Base-by-base conservation (phyloP, 2,329 filamentous ascomycete genomes). In the Venturia pyrina region DNA sequence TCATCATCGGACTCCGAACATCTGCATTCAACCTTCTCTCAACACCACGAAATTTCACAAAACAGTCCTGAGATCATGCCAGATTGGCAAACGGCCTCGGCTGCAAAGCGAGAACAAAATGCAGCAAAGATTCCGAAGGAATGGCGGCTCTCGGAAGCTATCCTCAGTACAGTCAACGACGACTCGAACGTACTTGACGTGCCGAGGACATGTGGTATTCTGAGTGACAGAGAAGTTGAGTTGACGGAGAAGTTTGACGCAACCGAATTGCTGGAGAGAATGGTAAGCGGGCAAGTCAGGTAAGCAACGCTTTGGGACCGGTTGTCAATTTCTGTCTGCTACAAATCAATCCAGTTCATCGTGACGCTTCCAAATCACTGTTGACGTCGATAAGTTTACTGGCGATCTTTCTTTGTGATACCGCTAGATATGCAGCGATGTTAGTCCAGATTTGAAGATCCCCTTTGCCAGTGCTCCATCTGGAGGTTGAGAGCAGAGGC, bases 211-310 rank as follows among this genome's bases (percentile, higher is more conserved):
- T 73, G 73, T 62, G 73, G 73, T 8, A 66, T 78, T 34, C 66
- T 78, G 15, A 72, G 71, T 0, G 63, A 68, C 8, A 67, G 70
- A 46, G 75, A 78, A 65, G 63, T 77, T 1, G 69, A 71, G 1
- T 69, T 78, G 17, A 77, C 76, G 0, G 74, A 75, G 48, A 70
- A 70, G 10, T 70, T 75, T 65, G 73, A 76, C 69, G 76, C 75
- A 3, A 74, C 73, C 0, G 70, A 67, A 0, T 64, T 78, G 15
- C 67, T 76, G 1, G 64, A 69, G 2, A 60, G 71, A 63, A 73
- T 77, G 70, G 50, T 50, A 1, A 67, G 60, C 1, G 68, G 72
- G 0, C 62, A 72, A 3, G 62, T 72, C 0, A 75, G 48, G 32
- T 74, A 72, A 44, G 41, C 46, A 15, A 40, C 21, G 46, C 21